Percentiles rank a stretch among this genome's conserved stretches.
phyloP scores from a whole-genome alignment of 495 filamentous ascomycete genomes.

The Cetradonia linearis region DNA sequence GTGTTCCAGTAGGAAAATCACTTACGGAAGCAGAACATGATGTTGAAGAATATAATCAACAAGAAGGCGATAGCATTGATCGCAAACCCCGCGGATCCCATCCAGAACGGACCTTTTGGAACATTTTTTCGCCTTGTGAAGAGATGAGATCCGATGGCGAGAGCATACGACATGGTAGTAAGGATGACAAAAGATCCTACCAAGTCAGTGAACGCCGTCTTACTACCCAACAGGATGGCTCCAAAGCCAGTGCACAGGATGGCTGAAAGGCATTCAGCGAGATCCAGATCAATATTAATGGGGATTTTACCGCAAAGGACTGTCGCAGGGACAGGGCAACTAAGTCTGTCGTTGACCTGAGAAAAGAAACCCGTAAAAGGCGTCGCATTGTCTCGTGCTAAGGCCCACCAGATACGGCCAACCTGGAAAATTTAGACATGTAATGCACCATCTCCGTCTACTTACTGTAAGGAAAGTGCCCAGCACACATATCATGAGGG shows the following conservation, averaged over 20 bases:
- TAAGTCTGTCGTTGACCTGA: slow-evolving; percentile 35
- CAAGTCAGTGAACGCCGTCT: slow-evolving; percentile 66
- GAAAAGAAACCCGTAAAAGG: slow-evolving; percentile 36
- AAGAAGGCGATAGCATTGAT: slow-evolving; percentile 50
- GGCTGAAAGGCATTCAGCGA: slow-evolving; percentile 30
- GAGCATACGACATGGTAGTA: slow-evolving; percentile 60
- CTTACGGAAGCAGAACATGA: slow-evolving; percentile 66
- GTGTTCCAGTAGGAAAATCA: not conserved
- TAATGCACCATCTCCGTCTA: not conserved
- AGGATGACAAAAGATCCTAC: slow-evolving; percentile 64
- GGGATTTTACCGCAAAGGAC: slow-evolving; percentile 32
- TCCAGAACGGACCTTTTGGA: slow-evolving; percentile 57
- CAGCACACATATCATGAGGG: slow-evolving; percentile 35
- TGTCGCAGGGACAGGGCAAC: slow-evolving; percentile 60
- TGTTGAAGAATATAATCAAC: slow-evolving; percentile 59
- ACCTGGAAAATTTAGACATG: not conserved
- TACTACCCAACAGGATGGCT: slow-evolving; percentile 61
- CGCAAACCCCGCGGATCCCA: slow-evolving; percentile 49
- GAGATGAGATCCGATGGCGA: slow-evolving; percentile 66
- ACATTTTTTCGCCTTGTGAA: slow-evolving; percentile 54
- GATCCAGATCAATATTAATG: not conserved
- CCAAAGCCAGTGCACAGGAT: slow-evolving; percentile 55
- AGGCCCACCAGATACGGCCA: slow-evolving; percentile 74
- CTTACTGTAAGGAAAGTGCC: slow-evolving; percentile 62
- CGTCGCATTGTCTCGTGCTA: slow-evolving; percentile 59